phyloP scores from a whole-genome alignment of 306 rosid genomes.

The Vicia villosa region DNA sequence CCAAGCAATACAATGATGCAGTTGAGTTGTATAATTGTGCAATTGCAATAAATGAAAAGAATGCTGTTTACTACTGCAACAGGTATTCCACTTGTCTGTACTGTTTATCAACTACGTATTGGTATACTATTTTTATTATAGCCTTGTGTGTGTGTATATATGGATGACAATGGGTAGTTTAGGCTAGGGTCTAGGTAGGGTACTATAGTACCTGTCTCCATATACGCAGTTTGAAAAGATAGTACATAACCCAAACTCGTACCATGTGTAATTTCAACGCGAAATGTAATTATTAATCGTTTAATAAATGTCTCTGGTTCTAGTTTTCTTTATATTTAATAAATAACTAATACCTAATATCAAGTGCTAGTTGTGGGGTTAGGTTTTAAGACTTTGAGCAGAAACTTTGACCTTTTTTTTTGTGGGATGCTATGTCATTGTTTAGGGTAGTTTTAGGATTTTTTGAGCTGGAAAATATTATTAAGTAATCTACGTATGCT shows the following conservation, averaged over 20 bases:
- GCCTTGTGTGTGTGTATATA: background rate
- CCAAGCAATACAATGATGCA: conserved; percentile 62
- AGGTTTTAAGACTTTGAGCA: too few species aligned
- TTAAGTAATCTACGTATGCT: conserved; percentile 1
- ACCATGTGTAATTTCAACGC: background rate
- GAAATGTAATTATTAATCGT: background rate
- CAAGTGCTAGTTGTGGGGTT: background rate
- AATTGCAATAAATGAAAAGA: conserved; percentile 62
- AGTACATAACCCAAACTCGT: too few species aligned
- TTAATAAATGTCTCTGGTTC: background rate
- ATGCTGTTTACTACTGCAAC: conserved; percentile 92
- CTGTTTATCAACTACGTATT: conserved; percentile 21
- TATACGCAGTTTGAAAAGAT: too few species aligned
- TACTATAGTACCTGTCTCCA: too few species aligned
- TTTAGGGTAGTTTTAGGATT: background rate
- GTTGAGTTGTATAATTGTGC: conserved; percentile 84
- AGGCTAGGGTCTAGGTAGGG: too few species aligned
- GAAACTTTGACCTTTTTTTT: background rate
- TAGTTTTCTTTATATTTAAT: background rate
- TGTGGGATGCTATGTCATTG: background rate
- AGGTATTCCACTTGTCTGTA: conserved; percentile 55
- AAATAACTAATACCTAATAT: background rate
- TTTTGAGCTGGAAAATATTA: background rate
- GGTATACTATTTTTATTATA: background rate
- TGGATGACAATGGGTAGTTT: too few species aligned